Evolutionary conservation across 2,329 filamentous ascomycete species (phyloP), one percentile per base, ranked within the genome.

Genomic region (Fusarium sp.): DNA sequence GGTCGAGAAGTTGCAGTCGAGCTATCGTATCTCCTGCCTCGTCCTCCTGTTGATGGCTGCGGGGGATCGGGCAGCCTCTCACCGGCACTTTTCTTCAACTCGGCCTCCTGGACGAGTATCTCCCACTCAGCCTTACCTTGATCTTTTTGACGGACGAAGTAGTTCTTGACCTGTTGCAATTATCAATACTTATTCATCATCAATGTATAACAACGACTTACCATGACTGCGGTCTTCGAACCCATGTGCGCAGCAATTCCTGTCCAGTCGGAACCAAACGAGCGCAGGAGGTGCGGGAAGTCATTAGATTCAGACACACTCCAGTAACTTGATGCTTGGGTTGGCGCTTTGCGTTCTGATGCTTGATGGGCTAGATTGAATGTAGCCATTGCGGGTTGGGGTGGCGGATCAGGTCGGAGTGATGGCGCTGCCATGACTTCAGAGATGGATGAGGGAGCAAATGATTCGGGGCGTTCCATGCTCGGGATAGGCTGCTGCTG

Each of bases 171-270:
- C 88, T 90, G 73, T 69, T 19, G 57, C 46, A 35, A 9, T 15
- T 27, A 40, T 73, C 55, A 73, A 64, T 25, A 52, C 20, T 35
- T n/a, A 22, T 11, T 49, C 27, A 11, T 13, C 2, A 30, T 7
- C 19, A 48, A 32, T 7, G 19, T 35, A 14, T n/a, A 55, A 43
- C 46, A 48, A 44, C 49, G 54, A 75, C 84, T 77, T 83, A 92
- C 92, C 92, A 96, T 96, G n/a, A 92, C 91, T 56, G 90, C 86
- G 19, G 92, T 95, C 79, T 95, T 95, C 6, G 92, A 93, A 49
- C 90, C 90, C 90, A 96, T 94, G 72, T 93, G 88, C 51, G 84
- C 84, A 40, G 92, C 90, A 78, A 95, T 95, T 6, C 86, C 87
- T 48, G 82, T 82, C 87, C 92, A 96, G 75, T 96, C 92, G 17